Evolutionary conservation across 2,329 filamentous ascomycete species (phyloP), one percentile per base, ranked within the genome.

Genomic region (Penicillium rolfsii): DNA sequence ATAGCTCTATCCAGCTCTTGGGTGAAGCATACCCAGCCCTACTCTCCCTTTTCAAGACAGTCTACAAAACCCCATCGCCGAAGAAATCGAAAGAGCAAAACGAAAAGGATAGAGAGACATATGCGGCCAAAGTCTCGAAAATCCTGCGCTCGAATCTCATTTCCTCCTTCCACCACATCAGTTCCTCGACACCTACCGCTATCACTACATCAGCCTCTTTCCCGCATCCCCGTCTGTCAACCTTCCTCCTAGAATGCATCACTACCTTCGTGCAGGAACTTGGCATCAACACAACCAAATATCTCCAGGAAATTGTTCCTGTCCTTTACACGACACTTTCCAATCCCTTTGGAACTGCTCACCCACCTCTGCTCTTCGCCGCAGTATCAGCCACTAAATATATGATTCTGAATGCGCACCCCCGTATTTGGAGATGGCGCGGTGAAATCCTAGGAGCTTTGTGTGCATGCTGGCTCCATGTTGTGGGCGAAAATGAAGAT

Each of bases 1-100:
- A 82, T 0, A 90, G 95, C 58, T 90, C 90, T 4, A 71, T 90
- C 1, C 70, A 72, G 1, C 78, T 97, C 3, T 82, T 97, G 1
- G 71, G 75, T 5, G 81, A 83, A 6, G 87, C 89, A 0, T 96
- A 93, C 65, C 81, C 83, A 7, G 87, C 88, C 1, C 80, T 96
- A 3, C 77, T 90, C 19, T 77, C 79, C 0, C 81, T 97, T 5
- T 73, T 80, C 7, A 68, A 77, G 49, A 76, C 84, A 69, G 63
- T 78, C 61, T 76, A 80, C 76, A 70, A 75, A 64, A 65, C 30
- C 4, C 53, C 60, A 73, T 24, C 64, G 28, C 14, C 60, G 50
- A 70, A 19, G 12, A 59, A 45, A 30, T 28, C 54, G 59, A 71
- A 40, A 45, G 68, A 62, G n/a, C 74, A 66, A 73, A 73, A 28